Base-by-base conservation (phyloP, 1,284 basidiomycete genomes). In the Cutaneotrichosporon sp. region DNA sequence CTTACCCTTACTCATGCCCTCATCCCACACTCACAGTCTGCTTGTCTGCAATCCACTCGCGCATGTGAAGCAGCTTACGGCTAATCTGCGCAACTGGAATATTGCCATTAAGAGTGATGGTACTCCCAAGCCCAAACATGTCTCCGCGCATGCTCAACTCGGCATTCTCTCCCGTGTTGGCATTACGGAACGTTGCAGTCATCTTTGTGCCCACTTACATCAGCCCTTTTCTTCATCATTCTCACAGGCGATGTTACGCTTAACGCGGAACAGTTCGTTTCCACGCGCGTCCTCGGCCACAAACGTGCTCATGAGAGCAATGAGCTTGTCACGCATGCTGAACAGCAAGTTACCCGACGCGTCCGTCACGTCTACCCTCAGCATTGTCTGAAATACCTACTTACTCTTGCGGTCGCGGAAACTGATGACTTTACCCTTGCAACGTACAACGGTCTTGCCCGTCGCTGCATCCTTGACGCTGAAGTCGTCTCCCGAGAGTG, bases 401-500 rank as follows among this genome's bases (percentile, higher is more conserved):
- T 46, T 56, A 78, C 78, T 73, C 68, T 80, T 81, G 22, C 70
- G 67, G 53, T 79, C 78, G n/a, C 70, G 61, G 38, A 80, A 67
- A 10, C 70, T 73, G 42, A 78, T 21, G 2, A 71, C 68, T 57
- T 74, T 73, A 26, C 76, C 80, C 32, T 68, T 47, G 53, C 77
- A 78, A 26, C 58, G 56, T 7, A 76, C 69, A 3, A 81, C 76
- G 1, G 64, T 60, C 2, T 63, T 40, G 0, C 78, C 78, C 16
- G 73, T 70, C 22, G 58, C 61, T 9, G 16, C 31, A 58, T 81
- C 79, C 61, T 76, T 76, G 57, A 80, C 66, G 30, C 64, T 62
- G 60, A 76, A 79, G 61, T 76, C 73, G 60, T 80, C 77, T 8
- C 80, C 80, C 26, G 68, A 71, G 58, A 73, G 75, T 0, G 73